A percentile compares a stretch with the other conserved stretches of the same genome.
These are phyloP conservation scores for Pichia sp. DNA, from an alignment of 1,139 yeast genomes.

Conservation along the genomic window DNA sequence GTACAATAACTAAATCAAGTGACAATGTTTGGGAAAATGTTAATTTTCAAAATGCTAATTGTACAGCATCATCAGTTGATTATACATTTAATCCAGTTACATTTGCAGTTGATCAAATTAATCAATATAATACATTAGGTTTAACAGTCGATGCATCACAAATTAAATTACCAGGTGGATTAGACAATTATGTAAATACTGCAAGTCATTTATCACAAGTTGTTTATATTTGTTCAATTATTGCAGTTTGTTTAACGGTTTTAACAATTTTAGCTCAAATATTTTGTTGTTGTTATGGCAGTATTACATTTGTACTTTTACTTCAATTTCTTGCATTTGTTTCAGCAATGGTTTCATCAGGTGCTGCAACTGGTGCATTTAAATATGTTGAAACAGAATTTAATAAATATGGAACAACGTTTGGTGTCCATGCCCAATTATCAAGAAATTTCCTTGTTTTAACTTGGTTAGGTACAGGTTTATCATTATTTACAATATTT, in stretches of 20 bases:
- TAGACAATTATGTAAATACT: constrained; percentile 30
- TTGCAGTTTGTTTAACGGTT: constrained; percentile 37
- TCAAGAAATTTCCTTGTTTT: constrained; percentile 31
- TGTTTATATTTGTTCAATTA: constrained; percentile 40
- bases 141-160: constrained; percentile 17
- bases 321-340: constrained; percentile 29
- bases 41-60: constrained; percentile 44
- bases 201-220: constrained; percentile 38
- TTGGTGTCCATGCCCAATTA: constrained; percentile 35
- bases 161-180: constrained; percentile 30
- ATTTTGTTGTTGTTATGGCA: constrained; percentile 24
- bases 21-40: constrained; percentile 19
- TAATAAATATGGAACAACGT: constrained; percentile 30
- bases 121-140: constrained; percentile 15
- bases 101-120: constrained; percentile 40
- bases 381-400: constrained; percentile 33
- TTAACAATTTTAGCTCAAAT: constrained; percentile 37
- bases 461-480: constrained; percentile 41
- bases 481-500: constrained; percentile 33
- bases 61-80: constrained; percentile 46
- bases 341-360: constrained; percentile 35
- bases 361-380: constrained; percentile 41
- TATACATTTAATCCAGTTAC: constrained; percentile 48
- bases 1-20: constrained; percentile 16
- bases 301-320: constrained; percentile 30